phyloP scores from a whole-genome alignment of 768 basidiomycete genomes.

The Gautieria morchelliformis region DNA sequence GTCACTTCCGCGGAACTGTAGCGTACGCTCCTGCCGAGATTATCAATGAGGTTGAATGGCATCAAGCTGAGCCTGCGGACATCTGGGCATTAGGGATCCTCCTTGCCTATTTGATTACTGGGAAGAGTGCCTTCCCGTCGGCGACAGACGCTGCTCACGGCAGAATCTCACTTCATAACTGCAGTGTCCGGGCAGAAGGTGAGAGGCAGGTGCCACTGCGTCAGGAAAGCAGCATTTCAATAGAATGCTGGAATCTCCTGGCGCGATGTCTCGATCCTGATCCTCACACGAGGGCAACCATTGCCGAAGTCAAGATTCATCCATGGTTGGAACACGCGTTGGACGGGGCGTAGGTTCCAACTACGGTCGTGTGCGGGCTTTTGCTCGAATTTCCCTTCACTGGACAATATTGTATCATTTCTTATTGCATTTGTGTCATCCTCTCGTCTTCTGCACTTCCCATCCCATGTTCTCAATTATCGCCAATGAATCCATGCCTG shows the following conservation, averaged over 20 bases:
- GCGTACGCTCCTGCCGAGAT: constrained; percentile 96
- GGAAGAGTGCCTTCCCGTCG: constrained; percentile 86
- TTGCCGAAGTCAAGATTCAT: constrained; percentile 72
- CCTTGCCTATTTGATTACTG: constrained; percentile 89
- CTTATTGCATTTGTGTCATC: background rate
- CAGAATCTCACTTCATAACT: constrained; percentile 35
- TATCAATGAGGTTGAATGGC: constrained; percentile 59
- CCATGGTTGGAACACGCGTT: constrained; percentile 55
- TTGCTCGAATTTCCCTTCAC: background rate
- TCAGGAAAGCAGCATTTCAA: constrained; percentile 28
- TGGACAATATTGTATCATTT: background rate
- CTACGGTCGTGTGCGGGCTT: background rate
- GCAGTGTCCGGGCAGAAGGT: constrained; percentile 13
- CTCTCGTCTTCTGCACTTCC: background rate
- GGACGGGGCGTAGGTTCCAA: constrained; percentile 10
- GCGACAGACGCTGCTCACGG: constrained; percentile 71
- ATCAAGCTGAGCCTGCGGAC: constrained; percentile 90
- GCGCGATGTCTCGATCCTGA: constrained; percentile 76
- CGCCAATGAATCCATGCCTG: background rate
- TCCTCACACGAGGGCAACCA: constrained; percentile 69
- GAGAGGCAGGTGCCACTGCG: constrained; percentile 22
- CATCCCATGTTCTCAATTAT: background rate
- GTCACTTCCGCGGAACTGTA: constrained; percentile 84
- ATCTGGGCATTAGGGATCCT: constrained; percentile 95
- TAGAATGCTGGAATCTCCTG: constrained; percentile 52